A percentile compares a stretch with the other conserved stretches of the same genome.
phyloP scores from a whole-genome alignment of 495 filamentous ascomycete genomes.

The Lepraria neglecta region DNA sequence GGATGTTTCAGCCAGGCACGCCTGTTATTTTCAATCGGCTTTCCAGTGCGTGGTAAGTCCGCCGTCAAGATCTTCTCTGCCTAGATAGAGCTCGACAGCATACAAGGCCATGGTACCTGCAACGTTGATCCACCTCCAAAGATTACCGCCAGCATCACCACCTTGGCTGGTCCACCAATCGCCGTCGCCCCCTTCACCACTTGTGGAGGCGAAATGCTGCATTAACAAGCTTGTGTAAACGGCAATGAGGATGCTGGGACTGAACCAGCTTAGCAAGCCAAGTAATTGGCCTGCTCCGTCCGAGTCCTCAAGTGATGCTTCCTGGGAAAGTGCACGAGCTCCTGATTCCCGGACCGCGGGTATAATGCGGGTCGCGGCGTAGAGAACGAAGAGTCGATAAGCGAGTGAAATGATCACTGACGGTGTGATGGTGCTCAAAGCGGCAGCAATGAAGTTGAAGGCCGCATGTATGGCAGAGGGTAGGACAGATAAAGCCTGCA shows the following conservation, averaged over 20 bases:
- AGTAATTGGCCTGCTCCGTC: conserved; percentile 75
- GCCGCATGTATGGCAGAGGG: conserved; percentile 77
- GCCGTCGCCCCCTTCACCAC: conserved; percentile 51
- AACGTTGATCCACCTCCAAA: conserved; percentile 91
- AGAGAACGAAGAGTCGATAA: conserved; percentile 89
- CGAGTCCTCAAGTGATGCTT: conserved; percentile 74
- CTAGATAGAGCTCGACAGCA: conserved; percentile 78
- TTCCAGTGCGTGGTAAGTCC: conserved; percentile 81
- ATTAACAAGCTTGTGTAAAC: conserved; percentile 96
- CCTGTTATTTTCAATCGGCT: conserved; percentile 56
- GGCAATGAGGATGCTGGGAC: conserved; percentile 82
- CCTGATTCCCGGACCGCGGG: conserved; percentile 84
- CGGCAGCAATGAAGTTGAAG: conserved; percentile 80
- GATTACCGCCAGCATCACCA: conserved; percentile 69
- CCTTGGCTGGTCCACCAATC: conserved; percentile 84
- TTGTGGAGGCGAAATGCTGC: conserved; percentile 83
- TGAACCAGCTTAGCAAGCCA: conserved; percentile 82
- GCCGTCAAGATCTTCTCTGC: conserved; percentile 66
- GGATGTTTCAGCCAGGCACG: too few species aligned
- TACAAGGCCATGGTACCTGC: conserved; percentile 82
- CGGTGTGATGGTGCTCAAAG: conserved; percentile 87
- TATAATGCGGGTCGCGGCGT: conserved; percentile 92
- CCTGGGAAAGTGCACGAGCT: conserved; percentile 71
- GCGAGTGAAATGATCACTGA: conserved; percentile 89
- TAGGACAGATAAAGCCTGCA: conserved; percentile 75